phyloP scores from a whole-genome alignment of 2,329 filamentous ascomycete species.

The Aspergillus sp. region DNA sequence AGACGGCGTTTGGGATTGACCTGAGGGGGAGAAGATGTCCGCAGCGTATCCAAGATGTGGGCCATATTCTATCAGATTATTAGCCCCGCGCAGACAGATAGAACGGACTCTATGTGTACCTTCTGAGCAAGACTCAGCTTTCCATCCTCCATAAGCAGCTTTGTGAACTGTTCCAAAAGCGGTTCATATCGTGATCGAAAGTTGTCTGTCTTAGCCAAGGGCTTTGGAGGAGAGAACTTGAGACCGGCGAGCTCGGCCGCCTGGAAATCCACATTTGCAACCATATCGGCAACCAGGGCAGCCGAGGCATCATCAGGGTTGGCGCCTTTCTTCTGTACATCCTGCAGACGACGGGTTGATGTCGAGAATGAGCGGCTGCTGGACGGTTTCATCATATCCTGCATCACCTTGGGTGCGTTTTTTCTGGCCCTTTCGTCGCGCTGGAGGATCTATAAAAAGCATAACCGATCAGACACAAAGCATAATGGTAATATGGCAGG shows the following conservation, averaged over 20 bases:
- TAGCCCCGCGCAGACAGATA: neutral
- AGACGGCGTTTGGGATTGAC: constrained; percentile 57
- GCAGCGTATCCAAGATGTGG: constrained; percentile 72
- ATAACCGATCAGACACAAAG: no score
- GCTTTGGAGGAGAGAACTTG: constrained; percentile 69
- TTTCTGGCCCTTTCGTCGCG: constrained; percentile 56
- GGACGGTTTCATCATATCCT: constrained; percentile 47
- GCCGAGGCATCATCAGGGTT: constrained; percentile 23
- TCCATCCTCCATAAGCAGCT: constrained; percentile 83
- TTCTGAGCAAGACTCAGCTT: constrained; percentile 85
- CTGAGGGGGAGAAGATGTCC: constrained; percentile 73
- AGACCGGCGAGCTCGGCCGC: constrained; percentile 49
- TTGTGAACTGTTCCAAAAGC: constrained; percentile 78
- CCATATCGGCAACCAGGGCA: constrained; percentile 31
- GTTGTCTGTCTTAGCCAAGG: constrained; percentile 57
- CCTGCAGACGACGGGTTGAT: constrained; percentile 35
- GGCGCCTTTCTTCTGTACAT: constrained; percentile 16
- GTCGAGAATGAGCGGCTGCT: constrained; percentile 54
- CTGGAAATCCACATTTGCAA: constrained; percentile 25
- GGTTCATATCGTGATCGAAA: constrained; percentile 80
- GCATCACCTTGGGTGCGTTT: constrained; percentile 60
- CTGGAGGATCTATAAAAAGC: constrained; percentile 50
- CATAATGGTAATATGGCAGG: neutral
- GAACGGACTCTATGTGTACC: constrained; percentile 43
- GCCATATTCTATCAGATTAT: constrained; percentile 63